A percentile compares a stretch with the other conserved stretches of the same genome.
These are phyloP conservation scores for Mucor mucedo DNA, from an alignment of 371 early-diverging fungal species.

Conservation along the genomic window DNA sequence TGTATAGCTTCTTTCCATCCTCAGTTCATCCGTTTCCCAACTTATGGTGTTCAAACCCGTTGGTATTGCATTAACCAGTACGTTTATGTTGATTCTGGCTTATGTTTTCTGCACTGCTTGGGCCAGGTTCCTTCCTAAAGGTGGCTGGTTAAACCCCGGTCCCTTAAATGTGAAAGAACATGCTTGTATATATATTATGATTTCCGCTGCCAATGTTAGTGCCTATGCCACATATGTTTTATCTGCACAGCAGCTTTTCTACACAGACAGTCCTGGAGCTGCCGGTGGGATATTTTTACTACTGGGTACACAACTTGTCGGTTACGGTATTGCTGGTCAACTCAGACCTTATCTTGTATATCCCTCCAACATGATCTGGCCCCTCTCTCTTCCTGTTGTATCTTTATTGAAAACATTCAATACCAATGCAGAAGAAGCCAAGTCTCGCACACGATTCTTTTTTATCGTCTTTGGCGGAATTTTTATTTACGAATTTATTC, in stretches of 20 bases:
- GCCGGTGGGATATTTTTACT: constrained; percentile 57
- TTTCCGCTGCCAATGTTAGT: constrained; percentile 41
- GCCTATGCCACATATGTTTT: constrained; percentile 60
- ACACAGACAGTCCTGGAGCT: constrained; percentile 43
- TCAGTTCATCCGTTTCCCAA: constrained; percentile 48
- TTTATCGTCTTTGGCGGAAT: constrained; percentile 46
- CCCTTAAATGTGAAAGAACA: constrained; percentile 53
- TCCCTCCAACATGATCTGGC: constrained; percentile 90
- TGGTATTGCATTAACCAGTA: constrained; percentile 38
- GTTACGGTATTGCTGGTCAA: constrained; percentile 85
- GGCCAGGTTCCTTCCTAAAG: constrained; percentile 33
- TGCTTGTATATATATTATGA: constrained; percentile 45
- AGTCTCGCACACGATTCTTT: constrained; percentile 64
- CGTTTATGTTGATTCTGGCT: constrained; percentile 50
- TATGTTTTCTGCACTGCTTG: constrained; percentile 44
- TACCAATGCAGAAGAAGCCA: constrained; percentile 56
- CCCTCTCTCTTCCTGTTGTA: constrained; percentile 73
- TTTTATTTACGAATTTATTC: constrained; percentile 54
- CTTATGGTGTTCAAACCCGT: constrained; percentile 53
- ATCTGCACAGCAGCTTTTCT: constrained; percentile 60
- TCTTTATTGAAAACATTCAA: constrained; percentile 80
- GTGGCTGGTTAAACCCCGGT: constrained; percentile 51
- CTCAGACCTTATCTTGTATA: constrained; percentile 79
- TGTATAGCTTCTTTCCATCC: constrained; percentile 4
- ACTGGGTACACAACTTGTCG: constrained; percentile 74